Evolutionary conservation across 1,284 basidiomycete species (phyloP), one percentile per base, ranked within the genome.

Genomic region (Omphalotus olearius): DNA sequence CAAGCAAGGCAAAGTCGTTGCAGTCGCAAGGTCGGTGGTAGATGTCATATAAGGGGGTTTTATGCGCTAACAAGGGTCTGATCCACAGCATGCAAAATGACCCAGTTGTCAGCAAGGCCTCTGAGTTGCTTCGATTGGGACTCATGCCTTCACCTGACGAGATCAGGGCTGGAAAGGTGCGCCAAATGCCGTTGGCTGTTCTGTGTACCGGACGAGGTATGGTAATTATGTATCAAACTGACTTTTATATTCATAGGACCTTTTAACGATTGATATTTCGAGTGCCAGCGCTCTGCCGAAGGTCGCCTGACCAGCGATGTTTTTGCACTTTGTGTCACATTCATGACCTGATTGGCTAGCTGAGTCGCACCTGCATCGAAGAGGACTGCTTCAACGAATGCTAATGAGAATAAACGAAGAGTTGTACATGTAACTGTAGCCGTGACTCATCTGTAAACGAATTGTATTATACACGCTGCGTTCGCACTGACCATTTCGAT

Each of bases 101-200:
- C 62, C 89, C 93, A 0, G 75, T 93, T 37, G 89, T 94, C 50
- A 78, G 80, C 57, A 89, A 92, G 69, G 81, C 83, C 3, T 84
- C 88, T 14, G 92, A 96, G 68, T 74, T 98, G 46, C 68, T 97
- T 60, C 76, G 88, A 44, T 69, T 91, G 42, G 83, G 82, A 13
- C 73, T 88, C 57, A 95, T 97, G 91, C 93, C 92, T 3, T 76
- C 82, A 13, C 75, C 87, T 2, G 76, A 82, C 13, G 90, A 93
- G 63, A 71, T 98, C 61, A 84, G 75, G 67, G 75, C 62, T 26
- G 84, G 83, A 42, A 80, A 80, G 75, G 84, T 83, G 56, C 47
- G 61, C 46, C 33, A 33, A 33, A 33, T 33, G 30, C 30, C 30
- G 30, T 13, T 33, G 30, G 30, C 30, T 10, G 30, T 33, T 33